Evolutionary conservation across 2,329 filamentous ascomycete species (phyloP), one percentile per base, ranked within the genome.

Genomic region (Alternaria novae-zelandiae): DNA sequence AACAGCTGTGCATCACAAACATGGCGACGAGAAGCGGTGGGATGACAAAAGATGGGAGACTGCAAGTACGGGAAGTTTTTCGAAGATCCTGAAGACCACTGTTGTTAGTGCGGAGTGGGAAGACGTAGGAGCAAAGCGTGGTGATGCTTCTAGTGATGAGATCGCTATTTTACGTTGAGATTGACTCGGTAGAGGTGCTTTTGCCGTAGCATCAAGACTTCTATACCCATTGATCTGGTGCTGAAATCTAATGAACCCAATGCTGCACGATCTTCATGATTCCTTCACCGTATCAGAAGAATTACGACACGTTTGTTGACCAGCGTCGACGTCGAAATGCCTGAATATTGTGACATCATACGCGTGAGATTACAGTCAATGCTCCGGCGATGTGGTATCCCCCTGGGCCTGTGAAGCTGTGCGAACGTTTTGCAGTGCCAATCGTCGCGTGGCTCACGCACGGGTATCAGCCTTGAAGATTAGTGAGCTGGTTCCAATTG

Each of bases 61-160:
- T 1, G 73, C 74, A 44, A 79, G 76, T 57, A 77, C 68, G 17
- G 75, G 72, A 2, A 78, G 72, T 47, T 71, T 74, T 54, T 71
- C 75, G 3, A 77, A 77, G 62, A 79, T 79, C 28, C 54, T 79
- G 62, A 79, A 78, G 63, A 79, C 77, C 5, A 79, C 76, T 5
- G 75, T 76, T 11, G 71, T 79, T 4, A 77, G 72, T 65, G 72
- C 77, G 6, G 74, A 75, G 46, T 79, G 76, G 75, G 74, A 78
- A 46, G 76, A 78, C 54, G 68, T 69, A 6, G 63, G 70, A 30
- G 57, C 62, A 7, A 69, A 66, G 46, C 70, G 70, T 44, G 51
- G 62, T 26, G 70, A 70, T 44, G 61, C 41, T 26, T 63, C 57
- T 0, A 51, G 59, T 25, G 73, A 77, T 51, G 70, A 70, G 17